Evolutionary conservation across 345 rosid genomes (phyloP), one percentile per base, ranked within the genome.

Genomic region (Mercurialis annua): DNA sequence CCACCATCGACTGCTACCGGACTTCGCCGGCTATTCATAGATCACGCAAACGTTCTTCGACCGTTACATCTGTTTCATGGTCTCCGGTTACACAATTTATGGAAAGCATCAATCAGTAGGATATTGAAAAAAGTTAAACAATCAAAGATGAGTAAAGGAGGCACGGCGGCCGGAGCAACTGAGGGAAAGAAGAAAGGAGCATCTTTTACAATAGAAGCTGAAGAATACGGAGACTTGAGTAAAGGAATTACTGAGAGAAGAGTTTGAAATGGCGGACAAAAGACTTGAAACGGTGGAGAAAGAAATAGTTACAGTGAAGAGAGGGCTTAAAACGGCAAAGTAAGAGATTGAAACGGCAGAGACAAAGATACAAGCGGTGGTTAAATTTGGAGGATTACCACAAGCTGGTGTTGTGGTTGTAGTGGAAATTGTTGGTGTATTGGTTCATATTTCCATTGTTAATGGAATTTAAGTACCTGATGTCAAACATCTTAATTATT

Each of bases 391-490:
- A 6, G 91, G 82, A 18, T n/a, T 86, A 60, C 88, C 92, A 14
- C 98, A 90, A 82, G 97, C 98, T 0, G 93, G 90, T 24, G 83
- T 59, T 0, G 97, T 88, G 69, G 89, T 78, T 6, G 93, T 75
- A 51, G 97, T 96, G 6, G 97, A 92, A 83, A 78, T 76, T 5
- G 71, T 87, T 16, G 98, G 89, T 5, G 80, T 90, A 63, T 65
- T 83, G 62, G 86, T 87, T 7, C 97, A 86, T 48, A 83, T 86
- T 59, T 76, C 97, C 3, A 74, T 88, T 44, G 97, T 92, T 10
- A 88, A 84, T 31, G 93, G 97, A 14, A 90, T 92, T 71, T 71
- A 90, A 59, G 93, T 88, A 51, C 85, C 94, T 6, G 96, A 87
- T 58, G 80, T 6, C 68, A 74, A 62, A 81, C 82, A 48, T 78